These are phyloP conservation scores for Rhipidocladum racemiflorum DNA, from an alignment of 176 grass and related monocot genomes.

Conservation along the genomic window DNA sequence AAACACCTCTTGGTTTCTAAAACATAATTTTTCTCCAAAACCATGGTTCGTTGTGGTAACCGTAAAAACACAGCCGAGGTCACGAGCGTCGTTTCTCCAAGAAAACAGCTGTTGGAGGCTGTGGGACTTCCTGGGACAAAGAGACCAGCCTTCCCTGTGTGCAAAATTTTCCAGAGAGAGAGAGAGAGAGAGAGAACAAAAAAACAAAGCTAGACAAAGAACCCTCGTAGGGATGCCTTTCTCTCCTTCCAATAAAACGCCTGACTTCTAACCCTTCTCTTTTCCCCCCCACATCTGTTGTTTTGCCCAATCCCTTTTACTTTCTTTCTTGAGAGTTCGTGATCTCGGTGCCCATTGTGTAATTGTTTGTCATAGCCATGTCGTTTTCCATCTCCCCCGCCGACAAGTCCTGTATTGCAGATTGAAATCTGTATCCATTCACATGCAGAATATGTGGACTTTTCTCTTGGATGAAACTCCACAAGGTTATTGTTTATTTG, in stretches of 20 bases:
- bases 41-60: not conserved
- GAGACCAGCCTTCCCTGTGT: slow-evolving; percentile 48
- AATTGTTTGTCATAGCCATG: slow-evolving; percentile 35
- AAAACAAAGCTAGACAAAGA: slow-evolving; percentile 28
- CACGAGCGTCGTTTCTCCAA: slow-evolving; percentile 12
- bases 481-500: not conserved
- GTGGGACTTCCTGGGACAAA: slow-evolving; percentile 48
- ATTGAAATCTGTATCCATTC: slow-evolving; percentile 19
- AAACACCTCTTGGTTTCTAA: too few relatives aligned
- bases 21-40: too few relatives aligned
- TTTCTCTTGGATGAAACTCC: not conserved
- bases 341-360: slow-evolving; percentile 27
- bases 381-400: slow-evolving; percentile 29
- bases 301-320: slow-evolving; percentile 35
- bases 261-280: slow-evolving; percentile 32
- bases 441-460: not conserved
- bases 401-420: slow-evolving; percentile 38
- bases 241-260: slow-evolving; percentile 67
- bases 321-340: slow-evolving; percentile 20
- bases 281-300: slow-evolving; percentile 44
- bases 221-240: slow-evolving; percentile 45
- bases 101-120: slow-evolving; percentile 9
- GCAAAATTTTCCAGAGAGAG: slow-evolving; percentile 33
- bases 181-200: not conserved
- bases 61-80: not conserved